These are phyloP conservation scores for Rhamnella rubrinervis DNA, from an alignment of 331 rosid genomes.

Conservation along the genomic window DNA sequence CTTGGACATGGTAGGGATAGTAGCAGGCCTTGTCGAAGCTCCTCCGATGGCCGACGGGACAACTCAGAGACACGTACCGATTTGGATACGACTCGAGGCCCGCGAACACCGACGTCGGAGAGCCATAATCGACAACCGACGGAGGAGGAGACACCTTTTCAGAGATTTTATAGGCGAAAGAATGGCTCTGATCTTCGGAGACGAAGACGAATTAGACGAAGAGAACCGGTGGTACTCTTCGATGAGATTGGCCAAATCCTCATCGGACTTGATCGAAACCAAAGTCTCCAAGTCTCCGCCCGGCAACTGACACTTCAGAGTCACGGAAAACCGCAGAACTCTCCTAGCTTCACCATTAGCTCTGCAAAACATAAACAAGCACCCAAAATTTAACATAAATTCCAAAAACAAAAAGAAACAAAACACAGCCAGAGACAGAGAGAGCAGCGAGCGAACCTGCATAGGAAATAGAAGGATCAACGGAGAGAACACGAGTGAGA, in stretches of 20 bases:
- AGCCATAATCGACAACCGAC: constrained; percentile 31
- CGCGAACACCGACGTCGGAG: constrained; percentile 34
- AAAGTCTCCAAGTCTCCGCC: constrained; percentile 76
- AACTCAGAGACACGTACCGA: constrained; percentile 24
- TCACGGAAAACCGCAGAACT: constrained; percentile 64
- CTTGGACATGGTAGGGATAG: constrained; percentile 23
- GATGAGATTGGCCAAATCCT: constrained; percentile 59
- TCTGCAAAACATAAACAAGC: constrained; percentile 32
- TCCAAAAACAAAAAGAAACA: background rate
- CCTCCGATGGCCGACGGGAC: constrained; percentile 22
- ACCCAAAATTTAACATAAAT: background rate
- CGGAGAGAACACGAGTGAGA: constrained; percentile 71
- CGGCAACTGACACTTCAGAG: constrained; percentile 62
- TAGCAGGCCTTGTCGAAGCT: constrained; percentile 29
- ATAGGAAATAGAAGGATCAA: constrained; percentile 51
- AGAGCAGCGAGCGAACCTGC: constrained; percentile 42
- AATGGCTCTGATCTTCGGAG: constrained; percentile 63
- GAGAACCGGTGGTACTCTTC: constrained; percentile 66
- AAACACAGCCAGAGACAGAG: no score
- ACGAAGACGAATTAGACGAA: no score
- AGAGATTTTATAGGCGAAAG: constrained; percentile 46
- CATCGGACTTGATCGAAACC: constrained; percentile 64
- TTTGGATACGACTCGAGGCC: constrained; percentile 28
- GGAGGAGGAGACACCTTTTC: constrained; percentile 54
- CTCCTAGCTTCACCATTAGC: constrained; percentile 57